Evolutionary conservation across 371 early-diverging fungal genomes (phyloP), one percentile per base, ranked within the genome.

Genomic region (Rhizopus sp.): DNA sequence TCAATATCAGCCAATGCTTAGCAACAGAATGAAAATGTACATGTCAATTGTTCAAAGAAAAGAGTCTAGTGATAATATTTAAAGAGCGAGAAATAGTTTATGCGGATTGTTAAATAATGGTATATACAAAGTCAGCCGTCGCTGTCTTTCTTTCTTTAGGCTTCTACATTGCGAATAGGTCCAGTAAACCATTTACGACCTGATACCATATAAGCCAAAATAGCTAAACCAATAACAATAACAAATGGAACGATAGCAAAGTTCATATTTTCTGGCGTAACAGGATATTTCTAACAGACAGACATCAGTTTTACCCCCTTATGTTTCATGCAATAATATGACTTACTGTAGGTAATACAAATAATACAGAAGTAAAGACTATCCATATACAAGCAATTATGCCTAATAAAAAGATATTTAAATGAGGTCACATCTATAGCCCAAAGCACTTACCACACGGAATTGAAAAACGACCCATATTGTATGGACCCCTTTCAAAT

Each of bases 121-220:
- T 23, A 23, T 23, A 23, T 23, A 23, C 23, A 23, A 23, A 23
- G 23, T 23, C 23, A 23, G 23, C 23, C 23, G 23, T 2, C 2
- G 23, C 23, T 23, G 23, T 23, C 16, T 3, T 42, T 17, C n/a
- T 7, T 6, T n/a, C 7, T 29, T 29, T 46, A 23, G 17, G 53
- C 53, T 29, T 63, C 62, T 12, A 64, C 55, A 48, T 64, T 55
- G 37, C 65, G 69, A 38, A 62, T 34, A 39, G 86, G 83, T 3
- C 84, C 87, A 48, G 79, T 82, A 72, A 85, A 87, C 81, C 84
- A 82, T 50, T 78, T 68, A 12, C 81, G 78, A 15, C 84, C 85
- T 38, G 68, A 69, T 30, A 83, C 38, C 48, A 64, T 59, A 66
- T 77, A 83, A 64, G 81, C 64, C 48, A 75, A 54, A 61, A 75